Percentiles rank a stretch among this genome's conserved stretches.
phyloP scores from a whole-genome alignment of 108 stramenopile species.

The Cyclostephanos tholiformis region DNA sequence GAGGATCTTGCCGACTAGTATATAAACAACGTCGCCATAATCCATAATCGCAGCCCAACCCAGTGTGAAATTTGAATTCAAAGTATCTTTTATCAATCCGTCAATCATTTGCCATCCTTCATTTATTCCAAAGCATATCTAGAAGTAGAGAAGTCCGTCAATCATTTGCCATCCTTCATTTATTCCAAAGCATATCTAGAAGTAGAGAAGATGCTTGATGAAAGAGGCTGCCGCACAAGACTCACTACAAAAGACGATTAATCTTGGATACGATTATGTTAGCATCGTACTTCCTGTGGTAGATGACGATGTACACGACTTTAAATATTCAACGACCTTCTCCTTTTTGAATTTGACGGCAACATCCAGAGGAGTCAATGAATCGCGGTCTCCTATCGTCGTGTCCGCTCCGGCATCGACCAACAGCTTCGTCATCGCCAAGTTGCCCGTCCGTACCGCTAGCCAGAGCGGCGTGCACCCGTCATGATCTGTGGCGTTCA shows the following conservation, averaged over 20 bases:
- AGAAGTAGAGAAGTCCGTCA: neutral
- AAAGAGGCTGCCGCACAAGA: neutral
- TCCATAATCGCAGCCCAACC: too few relatives aligned
- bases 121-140: neutral
- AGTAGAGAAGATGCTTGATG: neutral
- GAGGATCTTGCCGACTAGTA: slow-evolving; percentile 64
- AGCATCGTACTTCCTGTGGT: neutral
- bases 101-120: too few relatives aligned
- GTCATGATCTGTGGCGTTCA: slow-evolving; percentile 34
- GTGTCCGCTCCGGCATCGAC: slow-evolving; percentile 51
- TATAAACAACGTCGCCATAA: neutral
- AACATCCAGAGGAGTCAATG: slow-evolving; percentile 36
- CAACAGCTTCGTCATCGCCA: slow-evolving; percentile 33
- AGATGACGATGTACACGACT: neutral
- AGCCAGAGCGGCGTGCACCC: slow-evolving; percentile 59
- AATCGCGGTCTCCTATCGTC: slow-evolving; percentile 34
- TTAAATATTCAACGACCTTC: slow-evolving; percentile 36
- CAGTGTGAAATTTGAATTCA: too few relatives aligned
- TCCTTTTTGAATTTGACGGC: slow-evolving; percentile 52
- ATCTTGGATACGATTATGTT: neutral
- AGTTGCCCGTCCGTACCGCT: slow-evolving; percentile 51
- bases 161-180: too few relatives aligned
- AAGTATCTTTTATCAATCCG: too few relatives aligned
- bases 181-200: neutral
- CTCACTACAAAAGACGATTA: neutral